phyloP scores from a whole-genome alignment of 805 yeast species.

The Peterozyma xylosa region DNA sequence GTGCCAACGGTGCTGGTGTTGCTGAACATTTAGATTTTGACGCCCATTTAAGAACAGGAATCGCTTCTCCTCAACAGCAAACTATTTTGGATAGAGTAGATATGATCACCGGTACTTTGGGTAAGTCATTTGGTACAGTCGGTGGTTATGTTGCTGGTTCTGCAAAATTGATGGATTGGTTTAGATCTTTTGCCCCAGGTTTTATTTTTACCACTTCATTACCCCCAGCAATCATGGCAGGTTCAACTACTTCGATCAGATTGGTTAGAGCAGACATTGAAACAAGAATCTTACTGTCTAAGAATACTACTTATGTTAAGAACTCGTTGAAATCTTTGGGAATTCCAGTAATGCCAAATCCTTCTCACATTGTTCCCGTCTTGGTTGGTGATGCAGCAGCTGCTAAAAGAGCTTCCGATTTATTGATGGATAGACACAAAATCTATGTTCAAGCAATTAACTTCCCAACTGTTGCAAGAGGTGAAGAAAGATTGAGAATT shows the following conservation, averaged over 20 bases:
- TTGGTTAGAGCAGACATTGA: conserved; percentile 70
- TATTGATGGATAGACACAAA: conserved; percentile 72
- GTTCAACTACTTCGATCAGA: conserved; percentile 81
- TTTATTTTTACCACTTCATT: conserved; percentile 94
- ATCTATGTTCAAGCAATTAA: conserved; percentile 98
- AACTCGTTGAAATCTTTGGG: conserved; percentile 58
- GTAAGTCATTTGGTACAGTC: conserved; percentile 94
- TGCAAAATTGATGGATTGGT: conserved; percentile 81
- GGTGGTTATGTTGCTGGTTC: conserved; percentile 98
- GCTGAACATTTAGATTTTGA: conserved; percentile 94
- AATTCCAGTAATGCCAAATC: conserved; percentile 95
- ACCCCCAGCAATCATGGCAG: conserved; percentile 98
- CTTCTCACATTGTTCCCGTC: conserved; percentile 94
- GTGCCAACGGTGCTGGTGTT: conserved; percentile 99
- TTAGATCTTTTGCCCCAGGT: conserved; percentile 94
- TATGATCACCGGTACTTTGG: conserved; percentile 95
- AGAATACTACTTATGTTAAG: conserved; percentile 80
- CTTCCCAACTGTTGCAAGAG: conserved; percentile 95
- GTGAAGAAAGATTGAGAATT: conserved; percentile 91
- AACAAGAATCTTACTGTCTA: conserved; percentile 81
- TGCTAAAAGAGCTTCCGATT: conserved; percentile 87
- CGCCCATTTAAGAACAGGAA: conserved; percentile 64
- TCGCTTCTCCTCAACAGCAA: conserved; percentile 39
- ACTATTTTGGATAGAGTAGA: conserved; percentile 87
- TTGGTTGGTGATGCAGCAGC: conserved; percentile 90